Evolutionary conservation across 257 asterid genomes (phyloP).

Genomic region (Capsicum rhomboideum): DNA sequence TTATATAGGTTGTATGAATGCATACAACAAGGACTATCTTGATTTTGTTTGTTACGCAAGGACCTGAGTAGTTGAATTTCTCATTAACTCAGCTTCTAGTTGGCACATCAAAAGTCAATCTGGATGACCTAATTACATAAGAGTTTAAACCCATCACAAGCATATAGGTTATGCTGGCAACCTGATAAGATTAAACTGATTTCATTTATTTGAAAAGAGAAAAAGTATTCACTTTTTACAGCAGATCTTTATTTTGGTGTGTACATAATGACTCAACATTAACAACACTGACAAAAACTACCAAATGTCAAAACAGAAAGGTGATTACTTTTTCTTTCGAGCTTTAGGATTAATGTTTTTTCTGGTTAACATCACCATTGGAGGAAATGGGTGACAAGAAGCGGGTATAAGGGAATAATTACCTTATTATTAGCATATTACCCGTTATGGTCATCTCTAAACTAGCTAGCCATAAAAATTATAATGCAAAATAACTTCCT

Average conservation of each 20-base stretch:
- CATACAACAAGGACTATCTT: background rate
- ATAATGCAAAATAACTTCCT: too few relatives aligned
- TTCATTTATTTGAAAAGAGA: background rate
- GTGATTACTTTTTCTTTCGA: too few relatives aligned
- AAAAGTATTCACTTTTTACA: background rate
- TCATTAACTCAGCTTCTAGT: background rate
- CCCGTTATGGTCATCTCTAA: too few relatives aligned
- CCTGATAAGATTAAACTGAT: background rate
- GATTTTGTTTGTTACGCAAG: conserved; percentile 10
- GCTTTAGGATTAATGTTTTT: too few relatives aligned
- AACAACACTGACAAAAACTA: too few relatives aligned
- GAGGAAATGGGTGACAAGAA: background rate
- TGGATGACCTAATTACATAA: background rate
- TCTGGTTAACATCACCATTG: background rate
- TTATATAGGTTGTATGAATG: conserved; percentile 11
- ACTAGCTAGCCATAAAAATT: too few relatives aligned
- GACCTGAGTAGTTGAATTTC: conserved; percentile 15
- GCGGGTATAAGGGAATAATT: background rate
- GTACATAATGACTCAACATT: too few relatives aligned
- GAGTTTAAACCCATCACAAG: background rate
- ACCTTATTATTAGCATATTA: too few relatives aligned
- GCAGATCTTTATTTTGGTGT: background rate
- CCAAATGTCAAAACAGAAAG: too few relatives aligned
- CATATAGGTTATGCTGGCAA: background rate
- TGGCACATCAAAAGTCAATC: background rate